Percentiles rank a stretch among this genome's conserved stretches.
phyloP scores from a whole-genome alignment of 2,329 filamentous ascomycete species.

The Amauroascus verrucosus region DNA sequence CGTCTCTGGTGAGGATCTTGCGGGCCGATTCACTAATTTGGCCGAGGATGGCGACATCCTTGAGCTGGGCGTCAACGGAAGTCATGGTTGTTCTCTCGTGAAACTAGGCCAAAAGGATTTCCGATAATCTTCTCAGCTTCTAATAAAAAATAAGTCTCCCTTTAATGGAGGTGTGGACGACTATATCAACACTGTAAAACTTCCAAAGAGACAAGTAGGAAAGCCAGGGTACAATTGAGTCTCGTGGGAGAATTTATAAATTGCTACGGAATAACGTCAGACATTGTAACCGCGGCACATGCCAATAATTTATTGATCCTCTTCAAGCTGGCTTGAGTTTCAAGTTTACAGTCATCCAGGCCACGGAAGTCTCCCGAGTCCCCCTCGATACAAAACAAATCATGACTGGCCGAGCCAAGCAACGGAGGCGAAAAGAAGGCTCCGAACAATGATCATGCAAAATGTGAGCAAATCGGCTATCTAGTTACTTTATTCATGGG shows the following conservation, averaged over 20 bases:
- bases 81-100: slow-evolving; percentile 47
- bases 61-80: slow-evolving; percentile 63
- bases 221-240: not conserved
- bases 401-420: slow-evolving; percentile 7
- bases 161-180: not conserved
- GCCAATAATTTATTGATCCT: slow-evolving; percentile 9
- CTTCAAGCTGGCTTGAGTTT: slow-evolving; percentile 9
- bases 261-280: slow-evolving; percentile 8
- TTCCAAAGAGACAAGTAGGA: not conserved
- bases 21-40: slow-evolving; percentile 64
- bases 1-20: slow-evolving; percentile 86
- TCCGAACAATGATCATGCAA: not conserved
- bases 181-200: not conserved
- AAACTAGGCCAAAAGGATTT: not conserved
- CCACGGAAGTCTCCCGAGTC: slow-evolving; percentile 13
- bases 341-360: slow-evolving; percentile 11
- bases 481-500: too few relatives aligned
- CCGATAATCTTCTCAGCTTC: not conserved
- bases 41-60: slow-evolving; percentile 80
- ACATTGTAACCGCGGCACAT: slow-evolving; percentile 15
- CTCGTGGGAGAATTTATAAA: not conserved
- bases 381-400: not conserved
- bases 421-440: not conserved
- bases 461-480: not conserved
- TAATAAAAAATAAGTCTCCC: not conserved